These are phyloP conservation scores for Penicillium manginii DNA, from an alignment of 495 filamentous ascomycete genomes.

Conservation along the genomic window DNA sequence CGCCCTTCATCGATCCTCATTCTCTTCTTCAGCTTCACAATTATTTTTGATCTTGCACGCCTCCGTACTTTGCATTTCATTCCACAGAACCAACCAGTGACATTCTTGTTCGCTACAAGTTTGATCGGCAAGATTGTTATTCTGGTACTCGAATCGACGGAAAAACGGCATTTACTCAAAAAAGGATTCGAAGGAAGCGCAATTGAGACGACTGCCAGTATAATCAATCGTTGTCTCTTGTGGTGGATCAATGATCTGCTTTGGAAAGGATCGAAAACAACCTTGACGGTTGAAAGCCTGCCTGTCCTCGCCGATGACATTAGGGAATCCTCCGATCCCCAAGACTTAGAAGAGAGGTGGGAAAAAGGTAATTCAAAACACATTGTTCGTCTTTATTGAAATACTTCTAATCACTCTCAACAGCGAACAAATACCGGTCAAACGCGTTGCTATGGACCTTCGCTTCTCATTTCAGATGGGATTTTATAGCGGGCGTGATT, in stretches of 20 bases:
- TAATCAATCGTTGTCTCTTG: slow-evolving; percentile 53
- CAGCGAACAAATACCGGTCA: slow-evolving; percentile 31
- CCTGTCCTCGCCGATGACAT: slow-evolving; percentile 44
- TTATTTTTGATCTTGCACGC: slow-evolving; percentile 23
- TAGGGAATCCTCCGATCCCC: slow-evolving; percentile 33
- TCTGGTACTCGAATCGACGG: slow-evolving; percentile 52
- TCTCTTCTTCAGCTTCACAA: slow-evolving; percentile 14
- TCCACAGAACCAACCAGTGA: slow-evolving; percentile 10
- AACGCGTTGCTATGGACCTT: slow-evolving; percentile 42
- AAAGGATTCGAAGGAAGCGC: slow-evolving; percentile 39
- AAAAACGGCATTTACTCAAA: slow-evolving; percentile 51
- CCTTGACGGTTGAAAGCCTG: slow-evolving; percentile 46
- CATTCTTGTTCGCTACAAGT: slow-evolving; percentile 24
- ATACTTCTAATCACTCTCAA: neutral
- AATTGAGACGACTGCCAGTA: slow-evolving; percentile 55
- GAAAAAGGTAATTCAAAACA: slow-evolving; percentile 18
- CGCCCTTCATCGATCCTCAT: slow-evolving; percentile 25
- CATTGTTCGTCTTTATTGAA: neutral
- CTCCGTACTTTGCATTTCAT: slow-evolving; percentile 25
- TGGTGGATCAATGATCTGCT: slow-evolving; percentile 61
- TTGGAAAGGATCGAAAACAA: slow-evolving; percentile 42
- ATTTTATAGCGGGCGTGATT: slow-evolving; percentile 43
- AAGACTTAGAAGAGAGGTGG: slow-evolving; percentile 42
- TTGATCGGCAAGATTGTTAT: slow-evolving; percentile 43
- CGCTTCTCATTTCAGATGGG: slow-evolving; percentile 38